Conservation (phyloP, 2,329 filamentous ascomycete species). For the Aurifilum marmelostoma region DNA sequence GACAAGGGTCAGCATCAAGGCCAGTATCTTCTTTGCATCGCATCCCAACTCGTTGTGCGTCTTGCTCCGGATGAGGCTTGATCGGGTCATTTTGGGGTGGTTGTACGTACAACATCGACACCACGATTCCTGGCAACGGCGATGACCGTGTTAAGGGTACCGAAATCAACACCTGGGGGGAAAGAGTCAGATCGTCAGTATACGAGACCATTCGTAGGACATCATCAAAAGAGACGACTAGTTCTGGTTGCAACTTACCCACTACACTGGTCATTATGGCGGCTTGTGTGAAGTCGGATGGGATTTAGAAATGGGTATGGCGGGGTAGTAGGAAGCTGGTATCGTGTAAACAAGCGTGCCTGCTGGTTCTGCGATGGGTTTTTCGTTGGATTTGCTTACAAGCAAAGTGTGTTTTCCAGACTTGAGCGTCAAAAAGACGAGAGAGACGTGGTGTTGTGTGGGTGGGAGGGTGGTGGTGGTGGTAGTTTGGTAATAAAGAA, state of each 20-base stretch:
- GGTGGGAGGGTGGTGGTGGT: conserved; percentile 12
- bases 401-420: not conserved
- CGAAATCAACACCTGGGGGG: conserved; percentile 80
- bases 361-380: not conserved
- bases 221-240: conserved; percentile 5
- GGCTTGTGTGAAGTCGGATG: conserved; percentile 30
- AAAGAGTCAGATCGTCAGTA: conserved; percentile 26
- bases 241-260: conserved; percentile 45
- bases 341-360: conserved; percentile 18
- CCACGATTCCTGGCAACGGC: conserved; percentile 97
- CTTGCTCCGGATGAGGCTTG: not conserved
- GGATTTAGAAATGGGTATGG: conserved; percentile 23
- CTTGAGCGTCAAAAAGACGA: conserved; percentile 9
- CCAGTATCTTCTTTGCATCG: conserved; percentile 19
- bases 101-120: conserved; percentile 90
- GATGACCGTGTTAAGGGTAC: conserved; percentile 94
- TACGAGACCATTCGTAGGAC: conserved; percentile 15
- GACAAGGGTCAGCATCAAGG: conserved; percentile 29
- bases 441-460: not conserved
- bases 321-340: conserved; percentile 28
- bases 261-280: conserved; percentile 57
- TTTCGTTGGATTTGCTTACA: conserved; percentile 6
- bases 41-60: not conserved
- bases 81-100: conserved; percentile 9
- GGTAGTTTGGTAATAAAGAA: not conserved